Evolutionary conservation across 495 filamentous ascomycete species (phyloP).

Genomic region (Hypoxylon perforatum): DNA sequence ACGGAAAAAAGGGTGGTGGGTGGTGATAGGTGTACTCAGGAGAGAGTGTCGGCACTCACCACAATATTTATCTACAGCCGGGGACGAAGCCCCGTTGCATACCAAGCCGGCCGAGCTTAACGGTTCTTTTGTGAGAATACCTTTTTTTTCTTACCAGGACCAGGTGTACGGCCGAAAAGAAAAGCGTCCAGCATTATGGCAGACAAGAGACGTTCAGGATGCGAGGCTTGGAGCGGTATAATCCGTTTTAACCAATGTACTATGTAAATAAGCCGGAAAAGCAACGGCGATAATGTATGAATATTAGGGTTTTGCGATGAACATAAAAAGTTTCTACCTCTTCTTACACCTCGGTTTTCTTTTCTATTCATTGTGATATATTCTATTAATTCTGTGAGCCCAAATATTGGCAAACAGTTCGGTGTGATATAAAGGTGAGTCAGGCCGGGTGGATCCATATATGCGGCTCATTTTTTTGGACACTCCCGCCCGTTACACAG

Average conservation of each 20-base stretch:
- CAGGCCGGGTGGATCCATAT: slow-evolving; percentile 20
- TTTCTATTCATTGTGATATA: too few relatives aligned
- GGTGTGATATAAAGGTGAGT: slow-evolving; percentile 5
- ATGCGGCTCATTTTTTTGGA: slow-evolving; percentile 9
- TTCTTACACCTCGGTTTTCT: too few relatives aligned
- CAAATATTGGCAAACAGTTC: background rate
- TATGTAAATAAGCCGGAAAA: slow-evolving; percentile 40
- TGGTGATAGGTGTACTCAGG: slow-evolving; percentile 5
- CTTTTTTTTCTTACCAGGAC: background rate
- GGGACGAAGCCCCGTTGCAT: slow-evolving; percentile 5
- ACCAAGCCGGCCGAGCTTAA: slow-evolving; percentile 9
- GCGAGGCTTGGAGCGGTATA: slow-evolving; percentile 26
- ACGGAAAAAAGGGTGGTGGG: slow-evolving; percentile 12
- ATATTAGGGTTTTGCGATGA: slow-evolving; percentile 39
- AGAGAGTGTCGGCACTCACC: background rate
- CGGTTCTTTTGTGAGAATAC: slow-evolving; percentile 20
- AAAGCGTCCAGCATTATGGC: slow-evolving; percentile 20
- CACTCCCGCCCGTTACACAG: background rate
- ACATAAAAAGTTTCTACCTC: slow-evolving; percentile 17
- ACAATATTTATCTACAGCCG: background rate
- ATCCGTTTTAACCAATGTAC: slow-evolving; percentile 32
- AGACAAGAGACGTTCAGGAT: slow-evolving; percentile 8
- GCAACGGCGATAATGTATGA: slow-evolving; percentile 39
- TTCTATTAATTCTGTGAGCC: slow-evolving; percentile 1
- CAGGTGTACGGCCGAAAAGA: slow-evolving; percentile 1